Evolutionary conservation across 352 stramenopile genomes (phyloP), one percentile per base, ranked within the genome.

Genomic region (Globisporangium sylvaticum): DNA sequence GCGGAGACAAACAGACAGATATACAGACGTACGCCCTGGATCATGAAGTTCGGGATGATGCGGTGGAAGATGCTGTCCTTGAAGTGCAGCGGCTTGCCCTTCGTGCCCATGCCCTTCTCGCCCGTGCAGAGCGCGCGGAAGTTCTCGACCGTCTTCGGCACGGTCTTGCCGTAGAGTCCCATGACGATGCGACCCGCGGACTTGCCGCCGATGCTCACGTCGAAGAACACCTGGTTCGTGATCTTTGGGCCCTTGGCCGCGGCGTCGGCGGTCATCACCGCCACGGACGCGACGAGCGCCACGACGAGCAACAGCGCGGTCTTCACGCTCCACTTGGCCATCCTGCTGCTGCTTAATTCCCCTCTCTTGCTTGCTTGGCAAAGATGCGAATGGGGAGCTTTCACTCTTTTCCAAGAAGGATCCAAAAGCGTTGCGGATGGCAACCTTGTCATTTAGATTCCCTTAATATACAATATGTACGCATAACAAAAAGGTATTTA

Each of bases 61-160:
- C 97, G 88, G 88, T 99, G 97, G 81, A 99, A 99, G 20, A 78
- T 81, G 75, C 79, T 90, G 58, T 80, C 97, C 81, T 99, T 98
- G 85, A 97, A 99, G 80, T 99, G 94, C 24, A 99, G 79, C 20
- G 94, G 79, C 82, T 99, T 99, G 61, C 97, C 97, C 14, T 79
- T 92, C 62, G 85, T 87, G 58, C 95, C 96, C 39, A 96, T 78
- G 66, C 73, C 73, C 72, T 87, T 86, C 65, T 86, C 78, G 54
- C 78, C 78, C 53, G 78, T 87, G 75, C 78, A 85, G 22, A 87
- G 67, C 50, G 76, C 74, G 61, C 78, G 78, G 70, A 87, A 87
- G 76, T 87, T 87, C 66, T 87, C 78, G 10, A 82, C 84, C 18
- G 87, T 95, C 83, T 94, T 94, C 22, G 88, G 87, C n/a, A 92